A percentile compares a stretch with the other conserved stretches of the same genome.
phyloP scores from a whole-genome alignment of 371 early-diverging fungal species.

The Mortierella sp. region DNA sequence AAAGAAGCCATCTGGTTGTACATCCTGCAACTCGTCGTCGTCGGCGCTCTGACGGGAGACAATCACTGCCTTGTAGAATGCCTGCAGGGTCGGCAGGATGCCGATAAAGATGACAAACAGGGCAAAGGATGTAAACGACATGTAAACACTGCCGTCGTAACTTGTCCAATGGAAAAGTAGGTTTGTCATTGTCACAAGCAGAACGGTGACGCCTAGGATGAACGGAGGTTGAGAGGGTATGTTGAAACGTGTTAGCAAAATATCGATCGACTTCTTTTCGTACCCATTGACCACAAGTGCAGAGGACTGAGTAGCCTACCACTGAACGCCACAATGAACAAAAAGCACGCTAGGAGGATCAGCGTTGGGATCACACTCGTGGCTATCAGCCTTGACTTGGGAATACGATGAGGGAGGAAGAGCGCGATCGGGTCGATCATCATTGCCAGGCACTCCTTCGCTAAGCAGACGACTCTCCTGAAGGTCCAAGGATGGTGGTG shows the following conservation, averaged over 20 bases:
- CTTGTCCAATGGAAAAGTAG: conserved; percentile 23
- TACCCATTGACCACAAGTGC: neutral
- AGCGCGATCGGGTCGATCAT: conserved; percentile 10
- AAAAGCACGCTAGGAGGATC: neutral
- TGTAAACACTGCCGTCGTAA: conserved; percentile 19
- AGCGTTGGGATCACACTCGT: neutral
- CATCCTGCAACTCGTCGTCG: neutral
- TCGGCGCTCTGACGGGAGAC: neutral
- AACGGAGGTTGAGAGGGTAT: neutral
- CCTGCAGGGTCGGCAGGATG: conserved; percentile 17
- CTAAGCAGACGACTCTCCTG: neutral
- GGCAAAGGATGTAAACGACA: conserved; percentile 5
- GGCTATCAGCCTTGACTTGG: neutral
- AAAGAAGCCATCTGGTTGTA: neutral
- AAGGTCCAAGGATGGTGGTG: too few species aligned
- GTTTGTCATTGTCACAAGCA: conserved; percentile 25
- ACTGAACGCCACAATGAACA: neutral
- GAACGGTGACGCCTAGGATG: neutral
- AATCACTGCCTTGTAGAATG: conserved; percentile 3
- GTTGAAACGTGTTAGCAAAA: neutral
- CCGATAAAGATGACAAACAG: conserved; percentile 5
- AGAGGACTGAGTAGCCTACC: neutral
- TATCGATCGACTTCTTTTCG: too few species aligned
- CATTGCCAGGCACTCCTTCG: neutral
- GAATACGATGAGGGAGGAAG: conserved; percentile 15